Percentiles rank a stretch among this genome's conserved stretches.
Conservation (phyloP, 176 grass and related monocot species). For the Tillandsia leiboldiana region DNA sequence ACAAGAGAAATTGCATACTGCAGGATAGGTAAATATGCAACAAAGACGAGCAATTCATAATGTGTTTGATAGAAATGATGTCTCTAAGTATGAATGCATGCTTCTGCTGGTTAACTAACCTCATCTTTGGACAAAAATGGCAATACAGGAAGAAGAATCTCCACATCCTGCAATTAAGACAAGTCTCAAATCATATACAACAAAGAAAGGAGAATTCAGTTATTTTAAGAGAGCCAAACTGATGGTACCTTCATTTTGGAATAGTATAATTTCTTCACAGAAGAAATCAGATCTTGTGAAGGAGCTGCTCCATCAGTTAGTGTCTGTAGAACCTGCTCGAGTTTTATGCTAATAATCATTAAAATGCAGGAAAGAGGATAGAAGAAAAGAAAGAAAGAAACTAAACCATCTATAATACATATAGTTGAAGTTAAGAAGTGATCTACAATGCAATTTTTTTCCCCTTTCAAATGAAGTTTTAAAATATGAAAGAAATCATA, state of each 20-base stretch:
- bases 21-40: too few relatives aligned
- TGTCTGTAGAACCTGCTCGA: conserved; percentile 65
- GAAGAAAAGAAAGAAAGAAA: background rate
- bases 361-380: background rate
- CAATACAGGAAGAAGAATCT: conserved; percentile 71
- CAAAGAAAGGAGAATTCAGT: background rate
- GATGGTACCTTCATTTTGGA: conserved; percentile 65
- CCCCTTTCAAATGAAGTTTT: too few relatives aligned
- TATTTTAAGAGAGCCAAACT: conserved; percentile 3
- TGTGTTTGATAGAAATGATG: too few relatives aligned
- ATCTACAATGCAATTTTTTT: too few relatives aligned
- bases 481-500: background rate
- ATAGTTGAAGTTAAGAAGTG: too few relatives aligned
- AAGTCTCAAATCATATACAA: background rate
- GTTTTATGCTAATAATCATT: background rate
- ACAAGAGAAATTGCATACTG: too few relatives aligned
- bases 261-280: conserved; percentile 63
- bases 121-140: conserved; percentile 81
- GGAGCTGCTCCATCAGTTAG: conserved; percentile 61
- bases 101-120: conserved; percentile 23
- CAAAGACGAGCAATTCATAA: too few relatives aligned
- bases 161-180: conserved; percentile 50
- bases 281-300: conserved; percentile 71
- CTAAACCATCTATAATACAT: too few relatives aligned
- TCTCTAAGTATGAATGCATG: background rate